Evolutionary conservation across 176 grass and related monocot species (phyloP).

Genomic region (Phoenix roebelenii): DNA sequence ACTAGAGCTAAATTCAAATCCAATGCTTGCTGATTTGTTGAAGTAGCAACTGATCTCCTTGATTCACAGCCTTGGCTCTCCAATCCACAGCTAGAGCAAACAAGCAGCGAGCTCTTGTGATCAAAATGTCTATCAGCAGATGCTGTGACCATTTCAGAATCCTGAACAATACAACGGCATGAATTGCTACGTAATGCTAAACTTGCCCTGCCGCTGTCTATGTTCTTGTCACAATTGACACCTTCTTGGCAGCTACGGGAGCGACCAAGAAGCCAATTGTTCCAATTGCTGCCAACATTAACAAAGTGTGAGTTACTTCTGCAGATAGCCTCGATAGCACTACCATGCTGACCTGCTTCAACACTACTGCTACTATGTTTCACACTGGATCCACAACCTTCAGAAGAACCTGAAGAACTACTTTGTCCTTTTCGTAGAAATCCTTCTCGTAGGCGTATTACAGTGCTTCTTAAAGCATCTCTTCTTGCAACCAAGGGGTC

Average conservation of each 20-base stretch:
- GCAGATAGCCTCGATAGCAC: constrained; percentile 50
- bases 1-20: constrained; percentile 78
- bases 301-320: constrained; percentile 50
- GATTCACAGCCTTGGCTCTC: constrained; percentile 62
- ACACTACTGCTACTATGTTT: constrained; percentile 92
- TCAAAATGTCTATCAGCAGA: constrained; percentile 48
- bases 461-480: constrained; percentile 88
- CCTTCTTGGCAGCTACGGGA: constrained; percentile 98
- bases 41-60: constrained; percentile 57
- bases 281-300: constrained; percentile 48
- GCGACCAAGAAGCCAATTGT: constrained; percentile 57
- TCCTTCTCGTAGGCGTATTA: constrained; percentile 81
- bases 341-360: constrained; percentile 69
- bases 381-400: constrained; percentile 95
- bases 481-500: constrained; percentile 78
- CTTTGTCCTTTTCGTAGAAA: constrained; percentile 69
- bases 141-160: constrained; percentile 49
- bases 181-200: constrained; percentile 86
- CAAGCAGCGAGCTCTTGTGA: constrained; percentile 34
- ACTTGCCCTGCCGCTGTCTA: constrained; percentile 65
- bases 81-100: constrained; percentile 63
- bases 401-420: constrained; percentile 92
- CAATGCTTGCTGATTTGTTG: constrained; percentile 55
- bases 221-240: constrained; percentile 54
- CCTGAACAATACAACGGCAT: constrained; percentile 77